Conservation (phyloP, 1,284 basidiomycete genomes). For the Hemileia vastatrix region DNA sequence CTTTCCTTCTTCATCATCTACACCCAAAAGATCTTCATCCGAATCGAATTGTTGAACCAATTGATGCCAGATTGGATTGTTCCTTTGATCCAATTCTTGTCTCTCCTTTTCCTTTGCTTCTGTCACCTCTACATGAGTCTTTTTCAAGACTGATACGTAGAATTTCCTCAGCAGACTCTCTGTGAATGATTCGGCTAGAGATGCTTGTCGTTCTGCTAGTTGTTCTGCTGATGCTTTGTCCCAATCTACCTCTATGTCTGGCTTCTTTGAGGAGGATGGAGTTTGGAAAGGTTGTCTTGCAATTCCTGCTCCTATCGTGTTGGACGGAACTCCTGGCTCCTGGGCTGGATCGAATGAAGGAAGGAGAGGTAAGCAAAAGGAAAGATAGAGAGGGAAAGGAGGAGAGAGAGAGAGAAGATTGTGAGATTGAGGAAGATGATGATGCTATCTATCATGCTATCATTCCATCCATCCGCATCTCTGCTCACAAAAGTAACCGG, state of each 20-base stretch:
- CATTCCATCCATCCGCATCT: too few relatives aligned
- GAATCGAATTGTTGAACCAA: background rate
- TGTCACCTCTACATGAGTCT: background rate
- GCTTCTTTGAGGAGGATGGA: background rate
- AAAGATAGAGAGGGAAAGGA: too few relatives aligned
- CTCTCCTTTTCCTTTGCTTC: background rate
- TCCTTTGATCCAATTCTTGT: background rate
- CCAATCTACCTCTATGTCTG: background rate
- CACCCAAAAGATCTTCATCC: background rate
- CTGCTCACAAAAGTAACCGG: too few relatives aligned
- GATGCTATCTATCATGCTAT: too few relatives aligned
- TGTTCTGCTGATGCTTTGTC: background rate
- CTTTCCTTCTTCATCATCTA: background rate
- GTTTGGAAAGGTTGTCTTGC: background rate
- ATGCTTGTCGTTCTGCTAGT: background rate
- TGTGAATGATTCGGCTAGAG: background rate
- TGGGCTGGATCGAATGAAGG: background rate
- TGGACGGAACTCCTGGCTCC: background rate
- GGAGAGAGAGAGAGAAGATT: too few relatives aligned
- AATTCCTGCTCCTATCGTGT: background rate
- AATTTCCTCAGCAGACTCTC: background rate
- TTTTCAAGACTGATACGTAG: background rate
- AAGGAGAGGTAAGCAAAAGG: too few relatives aligned
- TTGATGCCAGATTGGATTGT: background rate
- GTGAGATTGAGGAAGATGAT: too few relatives aligned